These are phyloP conservation scores for Parasitella parasitica DNA, from an alignment of 371 early-diverging fungal species.

Conservation along the genomic window DNA sequence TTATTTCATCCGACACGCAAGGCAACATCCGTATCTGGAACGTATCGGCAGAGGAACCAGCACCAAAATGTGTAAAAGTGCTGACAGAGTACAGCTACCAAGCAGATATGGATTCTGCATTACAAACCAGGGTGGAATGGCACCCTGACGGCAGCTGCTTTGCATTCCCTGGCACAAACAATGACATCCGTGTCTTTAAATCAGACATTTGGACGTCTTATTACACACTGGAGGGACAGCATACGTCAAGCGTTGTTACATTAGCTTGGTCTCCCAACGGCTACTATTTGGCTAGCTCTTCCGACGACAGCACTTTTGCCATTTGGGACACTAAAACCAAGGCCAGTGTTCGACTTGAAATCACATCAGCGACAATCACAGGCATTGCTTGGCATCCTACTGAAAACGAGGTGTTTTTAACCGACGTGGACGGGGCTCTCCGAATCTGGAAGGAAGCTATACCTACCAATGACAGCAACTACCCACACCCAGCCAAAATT, in stretches of 20 bases:
- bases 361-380: slow-evolving; percentile 25
- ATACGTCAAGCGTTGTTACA: slow-evolving; percentile 38
- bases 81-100: slow-evolving; percentile 4
- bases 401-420: slow-evolving; percentile 40
- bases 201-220: slow-evolving; percentile 40
- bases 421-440: slow-evolving; percentile 40
- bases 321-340: slow-evolving; percentile 53
- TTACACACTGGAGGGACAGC: slow-evolving; percentile 32
- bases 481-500: slow-evolving; percentile 19
- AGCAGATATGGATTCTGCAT: slow-evolving; percentile 13
- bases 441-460: slow-evolving; percentile 51
- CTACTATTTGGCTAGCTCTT: slow-evolving; percentile 46
- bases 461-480: slow-evolving; percentile 33
- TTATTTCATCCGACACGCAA: slow-evolving; percentile 59
- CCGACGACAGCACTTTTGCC: slow-evolving; percentile 38
- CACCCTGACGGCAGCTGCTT: slow-evolving; percentile 53
- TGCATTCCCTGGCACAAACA: slow-evolving; percentile 53
- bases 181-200: slow-evolving; percentile 44
- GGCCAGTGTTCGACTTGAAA: slow-evolving; percentile 20
- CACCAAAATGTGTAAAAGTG: slow-evolving; percentile 39
- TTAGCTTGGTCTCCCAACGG: slow-evolving; percentile 68
- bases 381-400: slow-evolving; percentile 58
- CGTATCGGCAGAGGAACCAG: slow-evolving; percentile 35
- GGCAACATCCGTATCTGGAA: slow-evolving; percentile 68
- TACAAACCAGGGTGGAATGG: slow-evolving; percentile 52